phyloP scores from a whole-genome alignment of 805 yeast genomes.

The Candida michaelii region DNA sequence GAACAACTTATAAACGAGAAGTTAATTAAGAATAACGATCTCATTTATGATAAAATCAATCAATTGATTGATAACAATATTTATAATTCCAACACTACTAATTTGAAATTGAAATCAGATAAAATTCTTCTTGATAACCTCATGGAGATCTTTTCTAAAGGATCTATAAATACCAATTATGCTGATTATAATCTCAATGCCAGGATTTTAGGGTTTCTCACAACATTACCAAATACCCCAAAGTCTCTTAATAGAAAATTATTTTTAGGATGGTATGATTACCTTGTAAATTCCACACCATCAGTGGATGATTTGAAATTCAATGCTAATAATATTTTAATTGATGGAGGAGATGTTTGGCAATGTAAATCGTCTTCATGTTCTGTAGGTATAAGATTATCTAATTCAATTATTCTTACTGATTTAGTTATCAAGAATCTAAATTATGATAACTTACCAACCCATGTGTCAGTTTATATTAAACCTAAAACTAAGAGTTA shows the following conservation, averaged over 20 bases:
- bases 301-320: slow-evolving; percentile 26
- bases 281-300: slow-evolving; percentile 23
- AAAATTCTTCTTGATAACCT: slow-evolving; percentile 28
- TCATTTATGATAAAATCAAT: slow-evolving; percentile 24
- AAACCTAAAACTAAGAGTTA: slow-evolving; percentile 27
- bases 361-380: slow-evolving; percentile 28
- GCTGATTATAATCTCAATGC: slow-evolving; percentile 41
- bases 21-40: slow-evolving; percentile 24
- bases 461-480: slow-evolving; percentile 25
- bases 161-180: slow-evolving; percentile 36
- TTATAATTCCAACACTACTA: slow-evolving; percentile 10
- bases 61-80: slow-evolving; percentile 23
- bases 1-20: slow-evolving; percentile 22
- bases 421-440: slow-evolving; percentile 30
- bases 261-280: slow-evolving; percentile 43
- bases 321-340: slow-evolving; percentile 39
- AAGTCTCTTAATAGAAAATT: slow-evolving; percentile 26
- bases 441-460: slow-evolving; percentile 17
- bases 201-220: slow-evolving; percentile 40
- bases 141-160: slow-evolving; percentile 32
- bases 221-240: slow-evolving; percentile 21
- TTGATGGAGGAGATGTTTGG: slow-evolving; percentile 37
- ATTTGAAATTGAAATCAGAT: slow-evolving; percentile 14
- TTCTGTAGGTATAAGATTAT: slow-evolving; percentile 36
- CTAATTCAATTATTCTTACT: slow-evolving; percentile 32